Base-by-base conservation (phyloP, 2,329 filamentous ascomycete genomes). In the Trichophyton rubrum region DNA sequence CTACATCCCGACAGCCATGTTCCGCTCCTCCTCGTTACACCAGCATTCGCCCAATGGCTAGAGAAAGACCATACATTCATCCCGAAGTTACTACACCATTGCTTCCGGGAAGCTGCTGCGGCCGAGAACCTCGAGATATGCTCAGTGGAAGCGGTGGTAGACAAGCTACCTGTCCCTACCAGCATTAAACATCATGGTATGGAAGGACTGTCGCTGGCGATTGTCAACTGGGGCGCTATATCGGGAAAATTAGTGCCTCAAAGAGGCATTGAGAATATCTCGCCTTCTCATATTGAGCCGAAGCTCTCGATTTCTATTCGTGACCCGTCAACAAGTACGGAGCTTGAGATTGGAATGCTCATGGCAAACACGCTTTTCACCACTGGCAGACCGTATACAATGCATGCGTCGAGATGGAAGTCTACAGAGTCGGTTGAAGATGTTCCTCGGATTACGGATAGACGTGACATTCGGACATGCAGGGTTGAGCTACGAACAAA, bases 321-420 rank as follows among this genome's bases (percentile, higher is more conserved):
- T 38, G 59, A 63, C 8, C 35, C 45, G 15, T n/a, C 59, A 15
- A 45, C 64, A 40, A 22, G 56, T 27, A 57, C 56, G 20, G 59
- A 53, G 58, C 30, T 59, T 58, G 69, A 74, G 57, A 62, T 76
- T 45, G 73, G 73, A 43, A 58, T 76, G 27, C 73, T 71, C n/a
- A 68, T 75, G 27, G 72, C 74, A 38, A 74, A 75, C 53, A 76
- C 74, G 1, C 66, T 76, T 8, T 76, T 76, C 49, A 58, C 72
- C 40, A 75, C 75, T 61, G 74, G 73, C 8, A 72, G 70, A n/a
- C 71, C 75, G 57, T 70, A 69, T 30, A 76, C 74, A 1, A 67
- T 76, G 9, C 61, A 73, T 40, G 72, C 70, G 35, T 71, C 71
- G 62, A 69, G 67, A 17, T 76, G 74, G 73, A 27, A 60, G 53